phyloP scores from a whole-genome alignment of 1,284 basidiomycete genomes.

The Microbotryum saponariae region DNA sequence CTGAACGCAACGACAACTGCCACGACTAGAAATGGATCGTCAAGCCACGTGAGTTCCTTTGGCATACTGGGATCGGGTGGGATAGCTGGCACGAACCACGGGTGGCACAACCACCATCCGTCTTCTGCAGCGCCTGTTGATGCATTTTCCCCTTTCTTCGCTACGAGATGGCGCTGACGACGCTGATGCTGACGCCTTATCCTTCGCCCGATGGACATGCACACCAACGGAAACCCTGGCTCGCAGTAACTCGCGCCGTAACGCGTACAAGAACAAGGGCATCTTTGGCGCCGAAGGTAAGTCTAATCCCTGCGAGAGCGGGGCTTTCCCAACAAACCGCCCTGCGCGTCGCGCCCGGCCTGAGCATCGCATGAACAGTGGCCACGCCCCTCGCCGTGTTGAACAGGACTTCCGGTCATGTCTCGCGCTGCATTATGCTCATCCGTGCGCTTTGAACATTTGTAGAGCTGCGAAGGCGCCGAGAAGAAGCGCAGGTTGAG shows the following conservation, averaged over 20 bases:
- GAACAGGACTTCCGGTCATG: too few species aligned
- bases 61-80: neutral
- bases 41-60: neutral
- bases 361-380: too few species aligned
- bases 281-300: constrained; percentile 59
- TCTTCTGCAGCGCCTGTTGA: neutral
- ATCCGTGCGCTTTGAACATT: constrained; percentile 41
- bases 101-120: neutral
- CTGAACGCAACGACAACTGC: too few species aligned
- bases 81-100: neutral
- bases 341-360: too few species aligned
- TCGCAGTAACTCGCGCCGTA: constrained; percentile 27
- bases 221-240: neutral
- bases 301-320: neutral
- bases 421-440: too few species aligned
- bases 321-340: too few species aligned
- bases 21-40: neutral
- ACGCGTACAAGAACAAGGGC: constrained; percentile 67
- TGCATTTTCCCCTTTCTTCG: too few species aligned
- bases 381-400: too few species aligned
- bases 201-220: neutral
- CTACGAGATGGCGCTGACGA: neutral
- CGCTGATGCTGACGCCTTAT: neutral
- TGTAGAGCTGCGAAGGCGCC: constrained; percentile 66
- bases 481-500: constrained; percentile 95